phyloP scores from a whole-genome alignment of 2,329 filamentous ascomycete genomes.

The Diaporthe velutina region DNA sequence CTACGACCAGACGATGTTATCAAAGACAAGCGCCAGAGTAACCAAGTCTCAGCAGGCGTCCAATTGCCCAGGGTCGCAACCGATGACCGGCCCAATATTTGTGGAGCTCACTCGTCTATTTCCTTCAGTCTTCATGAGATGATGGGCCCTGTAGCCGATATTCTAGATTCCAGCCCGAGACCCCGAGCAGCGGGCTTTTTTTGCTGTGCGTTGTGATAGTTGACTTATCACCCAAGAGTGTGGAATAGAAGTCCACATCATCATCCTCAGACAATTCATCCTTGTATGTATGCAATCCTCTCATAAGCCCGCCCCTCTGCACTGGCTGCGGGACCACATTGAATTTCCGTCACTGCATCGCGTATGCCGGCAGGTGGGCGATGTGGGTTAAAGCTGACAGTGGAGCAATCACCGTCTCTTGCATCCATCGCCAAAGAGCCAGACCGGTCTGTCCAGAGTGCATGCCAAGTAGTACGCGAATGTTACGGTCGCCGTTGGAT shows the following conservation, averaged over 20 bases:
- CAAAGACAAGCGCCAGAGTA: background rate
- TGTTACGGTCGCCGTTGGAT: background rate
- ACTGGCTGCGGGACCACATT: background rate
- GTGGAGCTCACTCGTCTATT: background rate
- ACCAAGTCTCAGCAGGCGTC: background rate
- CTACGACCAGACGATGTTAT: no score
- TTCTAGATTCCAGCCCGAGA: background rate
- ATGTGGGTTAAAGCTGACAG: background rate
- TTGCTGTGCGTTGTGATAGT: background rate
- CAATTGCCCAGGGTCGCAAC: background rate
- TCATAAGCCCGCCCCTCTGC: background rate
- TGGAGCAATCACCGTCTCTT: background rate
- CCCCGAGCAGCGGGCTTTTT: background rate
- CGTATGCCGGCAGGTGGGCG: background rate
- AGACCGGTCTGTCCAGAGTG: background rate
- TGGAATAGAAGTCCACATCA: background rate
- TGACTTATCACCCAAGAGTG: background rate
- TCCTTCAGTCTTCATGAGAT: background rate
- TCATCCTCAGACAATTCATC: background rate
- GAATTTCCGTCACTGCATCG: background rate
- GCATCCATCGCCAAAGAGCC: background rate
- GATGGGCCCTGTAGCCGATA: background rate
- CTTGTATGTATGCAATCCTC: background rate
- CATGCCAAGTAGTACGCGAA: background rate
- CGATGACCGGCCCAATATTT: background rate